phyloP scores from a whole-genome alignment of 2,329 filamentous ascomycete species.

The Hymenoscyphus linearis region DNA sequence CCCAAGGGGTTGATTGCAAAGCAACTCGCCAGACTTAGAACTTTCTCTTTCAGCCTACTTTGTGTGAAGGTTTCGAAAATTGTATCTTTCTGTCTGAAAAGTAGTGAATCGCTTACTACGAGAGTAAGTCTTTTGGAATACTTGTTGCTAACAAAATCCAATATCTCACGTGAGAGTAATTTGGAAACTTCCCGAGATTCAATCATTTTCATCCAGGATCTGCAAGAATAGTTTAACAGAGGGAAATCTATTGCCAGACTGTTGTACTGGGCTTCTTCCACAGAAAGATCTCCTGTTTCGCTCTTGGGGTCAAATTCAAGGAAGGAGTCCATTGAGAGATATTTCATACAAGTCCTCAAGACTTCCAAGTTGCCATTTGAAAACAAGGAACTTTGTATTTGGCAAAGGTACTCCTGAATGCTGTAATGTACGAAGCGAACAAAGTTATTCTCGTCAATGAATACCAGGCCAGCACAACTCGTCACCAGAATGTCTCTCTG shows the following conservation, averaged over 20 bases:
- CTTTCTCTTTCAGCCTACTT: not conserved
- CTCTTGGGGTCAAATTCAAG: not conserved
- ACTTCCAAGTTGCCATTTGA: not conserved
- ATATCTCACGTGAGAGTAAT: not conserved
- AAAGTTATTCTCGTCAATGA: not conserved
- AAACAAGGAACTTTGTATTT: not conserved
- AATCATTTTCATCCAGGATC: not conserved
- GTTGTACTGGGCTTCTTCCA: not conserved
- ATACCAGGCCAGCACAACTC: not conserved
- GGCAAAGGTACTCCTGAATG: not conserved
- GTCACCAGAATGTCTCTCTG: not conserved
- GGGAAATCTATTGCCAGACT: not conserved
- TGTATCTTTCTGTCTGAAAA: not conserved
- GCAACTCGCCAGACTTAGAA: not conserved
- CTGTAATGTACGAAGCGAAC: not conserved
- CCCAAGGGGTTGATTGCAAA: not conserved
- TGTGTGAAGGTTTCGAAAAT: not conserved
- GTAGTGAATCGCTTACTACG: not conserved
- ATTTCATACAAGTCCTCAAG: not conserved
- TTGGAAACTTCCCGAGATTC: fast-evolving
- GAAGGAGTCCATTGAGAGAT: not conserved
- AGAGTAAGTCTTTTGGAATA: not conserved
- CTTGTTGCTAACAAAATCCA: not conserved
- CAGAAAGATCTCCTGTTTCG: not conserved
- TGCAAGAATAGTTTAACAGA: not conserved